Base-by-base conservation (phyloP, 2,329 filamentous ascomycete species). In the Sphaceloma murrayae region DNA sequence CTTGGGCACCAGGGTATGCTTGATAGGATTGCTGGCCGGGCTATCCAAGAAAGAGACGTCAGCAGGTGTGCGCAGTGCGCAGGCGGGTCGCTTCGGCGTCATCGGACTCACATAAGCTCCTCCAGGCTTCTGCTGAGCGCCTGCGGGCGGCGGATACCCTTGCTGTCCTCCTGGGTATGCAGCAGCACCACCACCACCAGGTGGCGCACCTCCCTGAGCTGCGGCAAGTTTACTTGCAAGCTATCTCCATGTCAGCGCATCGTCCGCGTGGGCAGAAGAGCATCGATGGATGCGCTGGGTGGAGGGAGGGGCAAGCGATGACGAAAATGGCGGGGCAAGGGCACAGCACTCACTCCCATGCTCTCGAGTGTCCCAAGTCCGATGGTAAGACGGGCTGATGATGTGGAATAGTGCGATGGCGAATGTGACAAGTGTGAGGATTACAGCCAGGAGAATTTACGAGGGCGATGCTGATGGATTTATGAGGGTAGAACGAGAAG, bases 61-160 rank as follows among this genome's bases (percentile, higher is more conserved):
- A 49, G 46, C 46, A 43, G 47, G 51, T 46, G 36, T 46, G 49
- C 45, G 46, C 45, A 46, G 43, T n/a, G n/a, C n/a, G 32, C 48
- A 47, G 49, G 34, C 38, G 42, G 45, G 30, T 45, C 33, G 43
- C 24, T 29, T 34, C 36, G 29, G 38, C 42, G 32, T 16, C 17
- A 45, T 27, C 26, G 45, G 46, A 73, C 74, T 70, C 64, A 77
- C 74, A 60, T 75, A 74, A 62, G 66, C 66, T 53, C n/a, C n/a
- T n/a, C 65, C 64, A 50, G 58, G 58, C 46, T 58, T 46, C 18
- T 42, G 46, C 36, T 39, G 46, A 29, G 46, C 45, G 34, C 58
- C 55, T 27, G 34, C 34, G 22, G 46, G 43, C 10, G 61, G 56
- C 52, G 60, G 58, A 47, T 58, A 59, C 18, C 48, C 54, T 14